Conservation (phyloP, 768 basidiomycete species). For the Zangia roseola region DNA sequence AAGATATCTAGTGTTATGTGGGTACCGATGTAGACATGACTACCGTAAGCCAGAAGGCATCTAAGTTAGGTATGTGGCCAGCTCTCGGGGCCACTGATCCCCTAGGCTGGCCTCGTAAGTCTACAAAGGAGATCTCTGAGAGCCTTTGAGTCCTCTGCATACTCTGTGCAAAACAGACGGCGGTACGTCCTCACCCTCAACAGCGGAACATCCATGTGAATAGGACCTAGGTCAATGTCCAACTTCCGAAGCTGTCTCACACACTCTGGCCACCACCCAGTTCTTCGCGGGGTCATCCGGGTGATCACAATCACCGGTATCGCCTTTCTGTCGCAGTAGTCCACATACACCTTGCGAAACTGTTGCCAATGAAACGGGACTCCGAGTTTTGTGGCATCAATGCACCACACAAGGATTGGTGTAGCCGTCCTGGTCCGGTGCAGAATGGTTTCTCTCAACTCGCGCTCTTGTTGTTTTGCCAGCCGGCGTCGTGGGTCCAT, state of each 20-base stretch:
- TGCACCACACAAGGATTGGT: constrained; percentile 29
- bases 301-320: constrained; percentile 27
- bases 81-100: too few species aligned
- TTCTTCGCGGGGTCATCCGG: constrained; percentile 18
- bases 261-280: constrained; percentile 24
- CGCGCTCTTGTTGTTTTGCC: constrained; percentile 13
- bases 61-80: too few species aligned
- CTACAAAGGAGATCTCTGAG: constrained; percentile 13
- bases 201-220: constrained; percentile 1
- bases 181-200: constrained; percentile 13
- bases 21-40: too few species aligned
- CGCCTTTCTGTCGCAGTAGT: constrained; percentile 23
- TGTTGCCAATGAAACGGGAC: constrained; percentile 26
- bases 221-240: background rate
- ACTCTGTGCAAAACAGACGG: constrained; percentile 4
- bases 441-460: constrained; percentile 16
- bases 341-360: constrained; percentile 25
- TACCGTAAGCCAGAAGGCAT: too few species aligned
- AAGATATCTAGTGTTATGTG: too few species aligned
- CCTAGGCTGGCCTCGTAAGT: background rate
- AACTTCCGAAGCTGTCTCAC: constrained; percentile 13
- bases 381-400: constrained; percentile 27
- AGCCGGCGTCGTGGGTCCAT: constrained; percentile 12
- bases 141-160: constrained; percentile 14
- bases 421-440: constrained; percentile 1